Base-by-base conservation (phyloP, 2,329 filamentous ascomycete species). In the Aspergillus hortae region DNA sequence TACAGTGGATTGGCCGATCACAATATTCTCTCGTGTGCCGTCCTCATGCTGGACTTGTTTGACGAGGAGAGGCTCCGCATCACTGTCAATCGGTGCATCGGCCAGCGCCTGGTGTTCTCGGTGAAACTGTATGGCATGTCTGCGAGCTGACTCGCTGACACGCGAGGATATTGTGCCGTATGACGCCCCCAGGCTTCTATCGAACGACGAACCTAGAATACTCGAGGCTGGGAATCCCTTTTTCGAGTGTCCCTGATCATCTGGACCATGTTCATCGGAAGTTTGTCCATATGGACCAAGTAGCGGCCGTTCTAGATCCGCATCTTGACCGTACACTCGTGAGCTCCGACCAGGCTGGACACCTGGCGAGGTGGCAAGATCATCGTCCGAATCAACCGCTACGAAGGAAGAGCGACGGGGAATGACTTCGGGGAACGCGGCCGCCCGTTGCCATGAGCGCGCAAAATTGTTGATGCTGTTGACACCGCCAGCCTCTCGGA, bases 381-480 rank as follows among this genome's bases (percentile, higher is more conserved):
- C 82, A 40, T 77, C 72, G 17, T 82, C 77, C 4, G 68, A 63
- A 25, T 73, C 71, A 2, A 80, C 79, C 56, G 85, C 81, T 48
- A 89, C 78, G 67, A 95, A 90, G 32, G 89, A 87, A 12, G 86
- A 85, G 14, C 86, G 83, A 50, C 89, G 86, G 4, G 90, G 90
- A 32, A 94, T 86, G 60, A 96, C 89, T 69, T 96, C 92, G 57
- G 85, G 82, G 71, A 97, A 97, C 52, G 82, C 87, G 23, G 91
- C 90, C 35, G 92, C 92, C 68, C 92, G 86, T 72, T 92, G 90
- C 88, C 91, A 96, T 62, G 90, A 95, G 55, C 88, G 84, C 42
- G 92, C 89, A 68, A 97, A 97, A 64, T 92, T 95, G 65, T 94
- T 87, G 63, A 97, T 88, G 71, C 89, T 95, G 77, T 97, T 97